Evolutionary conservation across 179 eudicot species (phyloP).

Genomic region (Silene noctiflora): DNA sequence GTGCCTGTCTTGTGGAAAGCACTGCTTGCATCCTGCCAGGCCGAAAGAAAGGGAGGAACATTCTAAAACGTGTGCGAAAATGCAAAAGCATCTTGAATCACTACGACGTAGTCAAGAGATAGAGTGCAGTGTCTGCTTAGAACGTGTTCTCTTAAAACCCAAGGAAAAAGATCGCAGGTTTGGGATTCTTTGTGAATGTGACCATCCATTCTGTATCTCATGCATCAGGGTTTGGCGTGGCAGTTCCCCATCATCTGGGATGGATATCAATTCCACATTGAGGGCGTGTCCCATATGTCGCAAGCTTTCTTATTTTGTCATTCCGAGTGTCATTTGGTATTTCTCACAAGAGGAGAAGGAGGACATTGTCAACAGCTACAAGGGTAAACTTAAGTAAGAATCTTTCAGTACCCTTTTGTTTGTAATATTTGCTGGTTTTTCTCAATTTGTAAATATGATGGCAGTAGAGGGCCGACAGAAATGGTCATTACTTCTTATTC

Average conservation of each 20-base stretch:
- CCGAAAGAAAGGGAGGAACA: slow-evolving; percentile 83
- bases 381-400: slow-evolving; percentile 75
- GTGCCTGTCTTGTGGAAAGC: slow-evolving; percentile 71
- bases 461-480: too few species aligned
- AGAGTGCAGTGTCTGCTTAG: slow-evolving; percentile 95
- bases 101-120: slow-evolving; percentile 86
- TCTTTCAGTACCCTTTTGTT: not conserved
- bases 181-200: slow-evolving; percentile 89
- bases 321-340: slow-evolving; percentile 97
- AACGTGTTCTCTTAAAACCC: slow-evolving; percentile 75
- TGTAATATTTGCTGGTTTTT: not conserved
- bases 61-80: slow-evolving; percentile 53
- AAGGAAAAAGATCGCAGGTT: slow-evolving; percentile 67
- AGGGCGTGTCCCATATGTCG: slow-evolving; percentile 97
- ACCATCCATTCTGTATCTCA: slow-evolving; percentile 84
- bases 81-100: slow-evolving; percentile 67
- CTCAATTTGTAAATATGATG: not conserved
- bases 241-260: slow-evolving; percentile 76
- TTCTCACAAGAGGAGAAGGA: slow-evolving; percentile 74
- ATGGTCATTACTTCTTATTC: too few species aligned
- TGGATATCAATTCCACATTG: slow-evolving; percentile 83
- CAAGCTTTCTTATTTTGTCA: slow-evolving; percentile 86
- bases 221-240: slow-evolving; percentile 97
- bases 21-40: slow-evolving; percentile 84
- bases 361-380: slow-evolving; percentile 79